Evolutionary conservation across 306 rosid genomes (phyloP).

Genomic region (Mucuna pruriens): DNA sequence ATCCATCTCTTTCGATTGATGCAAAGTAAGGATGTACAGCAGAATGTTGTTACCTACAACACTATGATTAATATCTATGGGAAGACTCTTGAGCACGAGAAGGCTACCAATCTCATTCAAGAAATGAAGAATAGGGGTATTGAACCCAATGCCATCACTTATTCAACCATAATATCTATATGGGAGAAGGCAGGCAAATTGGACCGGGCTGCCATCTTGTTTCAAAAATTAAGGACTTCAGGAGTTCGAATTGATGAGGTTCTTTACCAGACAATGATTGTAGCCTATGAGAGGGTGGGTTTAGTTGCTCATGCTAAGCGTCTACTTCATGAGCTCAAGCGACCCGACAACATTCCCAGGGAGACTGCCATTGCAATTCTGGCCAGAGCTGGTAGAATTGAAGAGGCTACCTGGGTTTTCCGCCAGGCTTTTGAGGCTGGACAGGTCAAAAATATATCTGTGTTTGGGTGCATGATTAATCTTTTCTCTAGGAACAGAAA

Average conservation of each 20-base stretch:
- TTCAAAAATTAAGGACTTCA: slow-evolving; percentile 84
- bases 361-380: slow-evolving; percentile 80
- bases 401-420: slow-evolving; percentile 95
- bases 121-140: slow-evolving; percentile 88
- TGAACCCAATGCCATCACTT: slow-evolving; percentile 87
- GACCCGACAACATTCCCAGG: slow-evolving; percentile 74
- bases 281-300: slow-evolving; percentile 86
- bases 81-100: slow-evolving; percentile 84
- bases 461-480: slow-evolving; percentile 76
- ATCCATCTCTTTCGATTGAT: slow-evolving; percentile 87
- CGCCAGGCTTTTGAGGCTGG: slow-evolving; percentile 85
- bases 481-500: slow-evolving; percentile 76
- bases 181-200: slow-evolving; percentile 95
- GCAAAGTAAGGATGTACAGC: slow-evolving; percentile 77
- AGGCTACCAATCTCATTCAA: slow-evolving; percentile 84
- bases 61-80: slow-evolving; percentile 95
- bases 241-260: slow-evolving; percentile 88
- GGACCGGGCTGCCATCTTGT: slow-evolving; percentile 83
- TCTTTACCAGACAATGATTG: slow-evolving; percentile 94
- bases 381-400: slow-evolving; percentile 85
- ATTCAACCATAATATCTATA: slow-evolving; percentile 88
- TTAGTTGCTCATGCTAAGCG: slow-evolving; percentile 94
- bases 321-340: slow-evolving; percentile 81
- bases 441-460: slow-evolving; percentile 78
- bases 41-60: slow-evolving; percentile 87